Percentiles rank a stretch among this genome's conserved stretches.
These are phyloP conservation scores for Cokeromyces recurvatus DNA, from an alignment of 371 early-diverging fungal species.

Conservation along the genomic window DNA sequence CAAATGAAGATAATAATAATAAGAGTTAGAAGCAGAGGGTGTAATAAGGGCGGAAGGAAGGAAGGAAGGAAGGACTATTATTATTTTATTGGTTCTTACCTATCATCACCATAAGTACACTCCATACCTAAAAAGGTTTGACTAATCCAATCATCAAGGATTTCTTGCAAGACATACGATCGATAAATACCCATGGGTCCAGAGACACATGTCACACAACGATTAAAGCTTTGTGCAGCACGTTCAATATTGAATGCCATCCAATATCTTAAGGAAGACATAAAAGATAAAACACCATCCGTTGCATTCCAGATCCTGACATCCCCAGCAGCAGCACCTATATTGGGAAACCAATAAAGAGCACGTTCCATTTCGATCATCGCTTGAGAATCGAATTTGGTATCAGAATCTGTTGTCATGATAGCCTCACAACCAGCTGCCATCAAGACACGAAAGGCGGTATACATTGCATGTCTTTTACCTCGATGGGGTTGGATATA, in stretches of 20 bases:
- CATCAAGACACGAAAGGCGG: conserved; percentile 52
- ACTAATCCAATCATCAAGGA: conserved; percentile 58
- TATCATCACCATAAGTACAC: conserved; percentile 68
- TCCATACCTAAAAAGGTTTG: conserved; percentile 57
- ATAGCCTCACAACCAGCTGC: conserved; percentile 54
- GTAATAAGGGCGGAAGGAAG: no score
- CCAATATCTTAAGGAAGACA: conserved; percentile 66
- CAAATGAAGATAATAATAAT: no score
- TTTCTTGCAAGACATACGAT: conserved; percentile 39
- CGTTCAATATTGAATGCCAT: conserved; percentile 71
- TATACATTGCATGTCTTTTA: conserved; percentile 65
- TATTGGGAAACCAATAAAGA: conserved; percentile 41
- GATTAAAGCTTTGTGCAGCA: conserved; percentile 59
- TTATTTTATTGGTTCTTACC: conserved; percentile 18
- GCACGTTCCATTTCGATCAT: conserved; percentile 48
- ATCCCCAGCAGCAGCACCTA: conserved; percentile 65
- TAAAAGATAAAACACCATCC: conserved; percentile 46
- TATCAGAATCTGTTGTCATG: conserved; percentile 65
- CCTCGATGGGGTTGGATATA: conserved; percentile 59
- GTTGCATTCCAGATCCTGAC: conserved; percentile 59
- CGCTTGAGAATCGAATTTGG: conserved; percentile 52
- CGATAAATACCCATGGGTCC: conserved; percentile 66
- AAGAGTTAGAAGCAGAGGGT: no score
- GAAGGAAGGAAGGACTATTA: no score
- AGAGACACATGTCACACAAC: conserved; percentile 64